These are phyloP conservation scores for Kwoniella sp. DNA, from an alignment of 768 basidiomycete species.

Conservation along the genomic window DNA sequence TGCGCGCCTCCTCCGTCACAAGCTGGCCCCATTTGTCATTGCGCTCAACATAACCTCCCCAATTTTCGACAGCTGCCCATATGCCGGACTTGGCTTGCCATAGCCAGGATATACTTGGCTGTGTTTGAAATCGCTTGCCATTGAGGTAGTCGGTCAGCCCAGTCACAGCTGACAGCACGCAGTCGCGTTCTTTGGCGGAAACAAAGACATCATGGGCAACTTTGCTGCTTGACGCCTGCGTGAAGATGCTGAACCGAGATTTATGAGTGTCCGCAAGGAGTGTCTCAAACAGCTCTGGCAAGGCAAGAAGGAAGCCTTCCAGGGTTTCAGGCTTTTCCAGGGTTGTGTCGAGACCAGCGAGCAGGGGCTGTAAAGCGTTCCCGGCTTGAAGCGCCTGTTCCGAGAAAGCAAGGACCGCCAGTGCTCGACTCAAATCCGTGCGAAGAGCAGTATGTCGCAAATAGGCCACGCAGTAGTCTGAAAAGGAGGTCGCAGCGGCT, in stretches of 20 bases:
- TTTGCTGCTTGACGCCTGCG: conserved; percentile 27
- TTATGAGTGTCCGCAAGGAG: conserved; percentile 15
- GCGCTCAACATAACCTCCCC: conserved; percentile 39
- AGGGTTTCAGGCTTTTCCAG: no score
- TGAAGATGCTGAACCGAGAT: conserved; percentile 30
- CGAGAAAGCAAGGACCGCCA: conserved; percentile 10
- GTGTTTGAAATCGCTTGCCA: neutral
- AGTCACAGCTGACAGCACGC: conserved; percentile 11
- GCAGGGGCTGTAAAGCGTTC: conserved; percentile 9
- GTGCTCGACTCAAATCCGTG: neutral
- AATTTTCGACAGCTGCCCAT: conserved; percentile 24
- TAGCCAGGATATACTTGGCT: no score
- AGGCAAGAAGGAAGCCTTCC: neutral
- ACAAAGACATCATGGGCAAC: conserved; percentile 31
- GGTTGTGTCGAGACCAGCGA: neutral
- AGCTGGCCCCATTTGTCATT: conserved; percentile 26
- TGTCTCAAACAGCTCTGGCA: conserved; percentile 8
- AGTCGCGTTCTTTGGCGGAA: conserved; percentile 25
- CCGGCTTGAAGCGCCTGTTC: neutral
- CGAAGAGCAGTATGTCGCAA: neutral
- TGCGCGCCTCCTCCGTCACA: conserved; percentile 3
- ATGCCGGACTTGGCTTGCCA: conserved; percentile 11
- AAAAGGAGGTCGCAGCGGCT: neutral
- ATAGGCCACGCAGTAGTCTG: neutral
- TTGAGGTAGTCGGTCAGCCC: conserved; percentile 4